Evolutionary conservation across 176 grass and related monocot species (phyloP).

Genomic region (Oryza coarctata): DNA sequence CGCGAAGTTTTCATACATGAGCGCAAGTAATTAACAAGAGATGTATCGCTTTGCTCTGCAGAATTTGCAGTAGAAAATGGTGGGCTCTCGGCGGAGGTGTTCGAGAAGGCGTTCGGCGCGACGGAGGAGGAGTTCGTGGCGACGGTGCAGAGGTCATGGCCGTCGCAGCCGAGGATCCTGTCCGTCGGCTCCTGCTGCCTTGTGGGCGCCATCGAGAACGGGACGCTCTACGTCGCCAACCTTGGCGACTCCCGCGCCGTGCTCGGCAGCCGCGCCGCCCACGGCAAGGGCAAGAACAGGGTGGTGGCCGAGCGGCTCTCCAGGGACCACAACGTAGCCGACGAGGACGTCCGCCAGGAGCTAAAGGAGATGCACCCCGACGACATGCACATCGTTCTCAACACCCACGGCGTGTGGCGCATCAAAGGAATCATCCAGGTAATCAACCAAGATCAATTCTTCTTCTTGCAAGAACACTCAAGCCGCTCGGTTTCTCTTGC

Average conservation of each 20-base stretch:
- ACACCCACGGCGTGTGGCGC: constrained; percentile 71
- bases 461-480: neutral
- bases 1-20: neutral
- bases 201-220: constrained; percentile 43
- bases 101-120: constrained; percentile 47
- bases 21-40: neutral
- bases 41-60: neutral
- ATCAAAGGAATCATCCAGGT: constrained; percentile 79
- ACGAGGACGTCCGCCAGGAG: constrained; percentile 60
- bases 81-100: constrained; percentile 44
- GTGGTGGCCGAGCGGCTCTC: constrained; percentile 64
- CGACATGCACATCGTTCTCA: constrained; percentile 63
- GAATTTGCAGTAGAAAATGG: constrained; percentile 12
- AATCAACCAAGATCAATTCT: neutral
- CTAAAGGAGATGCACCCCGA: constrained; percentile 48
- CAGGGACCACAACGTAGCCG: constrained; percentile 69
- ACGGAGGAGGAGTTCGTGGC: constrained; percentile 60
- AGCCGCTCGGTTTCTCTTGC: neutral
- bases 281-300: neutral
- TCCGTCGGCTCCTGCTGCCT: constrained; percentile 67
- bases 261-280: constrained; percentile 39
- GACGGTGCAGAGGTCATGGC: constrained; percentile 40
- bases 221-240: constrained; percentile 54
- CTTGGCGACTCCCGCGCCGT: constrained; percentile 60
- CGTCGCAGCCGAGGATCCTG: constrained; percentile 38